phyloP scores from a whole-genome alignment of 2,329 filamentous ascomycete species.

The Aspergillus brasiliensis region DNA sequence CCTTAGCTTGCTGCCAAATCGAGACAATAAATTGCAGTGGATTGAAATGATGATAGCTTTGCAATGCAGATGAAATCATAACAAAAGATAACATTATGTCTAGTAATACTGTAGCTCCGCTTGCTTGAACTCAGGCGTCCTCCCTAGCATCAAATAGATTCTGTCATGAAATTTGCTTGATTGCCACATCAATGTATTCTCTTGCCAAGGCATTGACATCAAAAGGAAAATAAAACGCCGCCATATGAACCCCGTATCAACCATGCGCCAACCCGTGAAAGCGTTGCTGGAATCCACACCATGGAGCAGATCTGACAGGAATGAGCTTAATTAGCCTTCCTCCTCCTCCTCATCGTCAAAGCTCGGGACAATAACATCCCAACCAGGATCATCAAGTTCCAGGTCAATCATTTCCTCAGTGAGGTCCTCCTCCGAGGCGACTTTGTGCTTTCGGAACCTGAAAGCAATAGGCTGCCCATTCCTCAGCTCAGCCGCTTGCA shows the following conservation, averaged over 20 bases:
- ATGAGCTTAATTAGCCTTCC: slow-evolving; percentile 10
- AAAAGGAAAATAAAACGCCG: neutral
- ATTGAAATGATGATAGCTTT: no score
- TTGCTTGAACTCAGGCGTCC: no score
- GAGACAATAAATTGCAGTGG: no score
- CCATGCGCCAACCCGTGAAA: neutral
- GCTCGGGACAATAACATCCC: slow-evolving; percentile 40
- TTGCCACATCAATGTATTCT: neutral
- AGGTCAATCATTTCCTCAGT: slow-evolving; percentile 28
- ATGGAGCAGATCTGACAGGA: neutral
- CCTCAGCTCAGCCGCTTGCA: slow-evolving; percentile 31
- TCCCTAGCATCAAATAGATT: neutral
- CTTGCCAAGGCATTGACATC: neutral
- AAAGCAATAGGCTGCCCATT: slow-evolving; percentile 39
- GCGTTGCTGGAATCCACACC: neutral
- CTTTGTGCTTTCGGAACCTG: slow-evolving; percentile 32
- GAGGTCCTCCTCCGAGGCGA: slow-evolving; percentile 5
- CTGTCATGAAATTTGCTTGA: neutral
- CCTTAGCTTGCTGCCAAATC: no score
- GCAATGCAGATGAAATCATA: no score
- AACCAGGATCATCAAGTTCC: slow-evolving; percentile 35
- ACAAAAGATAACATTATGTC: no score
- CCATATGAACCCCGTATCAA: neutral
- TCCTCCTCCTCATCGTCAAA: slow-evolving; percentile 39
- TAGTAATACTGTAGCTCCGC: no score